A percentile compares a stretch with the other conserved stretches of the same genome.
Evolutionary conservation across 352 stramenopile species (phyloP).

Genomic region (Globisporangium megalacanthum): DNA sequence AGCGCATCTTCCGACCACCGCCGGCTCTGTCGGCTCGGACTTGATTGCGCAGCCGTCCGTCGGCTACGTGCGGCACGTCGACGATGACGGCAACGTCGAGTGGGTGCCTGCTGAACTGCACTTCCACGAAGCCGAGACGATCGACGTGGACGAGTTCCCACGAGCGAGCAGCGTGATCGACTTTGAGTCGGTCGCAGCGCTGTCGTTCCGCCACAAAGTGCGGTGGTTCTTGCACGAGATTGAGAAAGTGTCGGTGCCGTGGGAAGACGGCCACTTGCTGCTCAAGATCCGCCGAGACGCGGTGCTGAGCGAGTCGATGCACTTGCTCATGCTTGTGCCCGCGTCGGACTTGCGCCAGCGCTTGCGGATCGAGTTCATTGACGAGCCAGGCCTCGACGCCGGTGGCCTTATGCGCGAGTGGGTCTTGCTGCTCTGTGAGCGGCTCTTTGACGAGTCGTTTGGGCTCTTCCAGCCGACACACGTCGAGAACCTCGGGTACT

Average conservation of each 20-base stretch:
- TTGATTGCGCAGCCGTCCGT: constrained; percentile 68
- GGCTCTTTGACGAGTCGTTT: constrained; percentile 74
- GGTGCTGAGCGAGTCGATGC: constrained; percentile 76
- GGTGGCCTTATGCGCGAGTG: constrained; percentile 76
- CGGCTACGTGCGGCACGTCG: constrained; percentile 70
- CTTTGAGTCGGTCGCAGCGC: constrained; percentile 65
- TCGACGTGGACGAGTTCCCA: constrained; percentile 72
- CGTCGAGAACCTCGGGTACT: constrained; percentile 75
- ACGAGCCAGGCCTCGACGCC: constrained; percentile 70
- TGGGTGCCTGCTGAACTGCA: constrained; percentile 70
- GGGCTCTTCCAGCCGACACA: constrained; percentile 70
- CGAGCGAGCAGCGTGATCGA: constrained; percentile 68
- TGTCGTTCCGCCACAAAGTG: constrained; percentile 69
- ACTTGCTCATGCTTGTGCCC: constrained; percentile 74
- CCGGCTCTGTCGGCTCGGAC: constrained; percentile 5
- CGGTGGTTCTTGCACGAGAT: constrained; percentile 76
- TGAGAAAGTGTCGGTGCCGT: constrained; percentile 67
- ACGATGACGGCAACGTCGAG: constrained; percentile 57
- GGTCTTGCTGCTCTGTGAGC: constrained; percentile 69
- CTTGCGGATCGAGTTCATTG: constrained; percentile 80
- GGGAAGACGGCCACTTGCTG: constrained; percentile 74
- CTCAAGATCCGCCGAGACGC: constrained; percentile 75
- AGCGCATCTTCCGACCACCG: not conserved
- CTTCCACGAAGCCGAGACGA: constrained; percentile 51
- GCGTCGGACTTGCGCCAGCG: constrained; percentile 62